Evolutionary conservation across 2,329 filamentous ascomycete genomes (phyloP).

Genomic region (Mycocentrospora acerina): DNA sequence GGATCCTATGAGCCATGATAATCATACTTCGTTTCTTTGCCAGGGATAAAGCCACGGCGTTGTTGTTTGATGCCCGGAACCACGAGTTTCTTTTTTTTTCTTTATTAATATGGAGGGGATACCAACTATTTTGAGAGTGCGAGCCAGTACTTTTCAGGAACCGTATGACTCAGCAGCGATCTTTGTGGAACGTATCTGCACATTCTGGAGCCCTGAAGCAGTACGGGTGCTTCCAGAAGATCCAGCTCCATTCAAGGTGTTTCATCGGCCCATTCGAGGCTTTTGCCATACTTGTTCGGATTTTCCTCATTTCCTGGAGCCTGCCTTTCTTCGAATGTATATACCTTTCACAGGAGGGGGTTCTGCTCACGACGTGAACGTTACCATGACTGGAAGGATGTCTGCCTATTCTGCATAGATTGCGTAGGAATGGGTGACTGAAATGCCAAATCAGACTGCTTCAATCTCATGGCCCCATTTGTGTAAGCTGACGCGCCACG

Average conservation of each 20-base stretch:
- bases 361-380: constrained; percentile 3
- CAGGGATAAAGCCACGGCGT: constrained; percentile 10
- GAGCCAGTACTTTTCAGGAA: constrained; percentile 9
- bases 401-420: constrained; percentile 34
- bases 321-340: constrained; percentile 33
- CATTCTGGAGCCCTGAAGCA: neutral
- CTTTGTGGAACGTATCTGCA: too few relatives aligned
- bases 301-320: constrained; percentile 6
- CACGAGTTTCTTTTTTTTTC: constrained; percentile 9
- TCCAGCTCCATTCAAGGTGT: neutral
- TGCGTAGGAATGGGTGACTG: constrained; percentile 21
- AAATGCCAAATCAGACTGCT: constrained; percentile 16
- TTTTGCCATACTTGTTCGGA: too few relatives aligned
- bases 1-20: constrained; percentile 12
- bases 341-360: constrained; percentile 30
- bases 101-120: neutral
- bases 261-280: neutral
- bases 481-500: constrained; percentile 2
- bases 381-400: constrained; percentile 28
- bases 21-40: constrained; percentile 13
- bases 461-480: constrained; percentile 4
- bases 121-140: constrained; percentile 6
- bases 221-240: neutral
- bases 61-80: constrained; percentile 19
- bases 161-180: neutral